Base-by-base conservation (phyloP, 2,329 filamentous ascomycete genomes). In the Corniculantispora saksenae region DNA sequence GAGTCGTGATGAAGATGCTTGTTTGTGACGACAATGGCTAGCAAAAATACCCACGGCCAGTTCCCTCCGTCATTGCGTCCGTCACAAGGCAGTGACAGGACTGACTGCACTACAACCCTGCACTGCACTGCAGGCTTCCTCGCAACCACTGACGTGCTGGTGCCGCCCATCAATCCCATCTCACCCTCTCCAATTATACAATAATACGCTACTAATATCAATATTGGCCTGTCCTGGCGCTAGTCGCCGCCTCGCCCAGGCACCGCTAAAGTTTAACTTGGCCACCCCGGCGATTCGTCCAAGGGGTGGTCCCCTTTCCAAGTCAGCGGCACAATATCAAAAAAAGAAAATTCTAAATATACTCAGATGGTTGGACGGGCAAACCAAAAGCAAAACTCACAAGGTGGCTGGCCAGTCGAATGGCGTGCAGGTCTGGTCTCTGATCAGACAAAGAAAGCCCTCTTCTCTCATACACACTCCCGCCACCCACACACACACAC, bases 1-100 rank as follows among this genome's bases (percentile, higher is more conserved):
- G 50, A 61, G 58, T 53, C 58, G 40, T 43, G 35, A 53, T 43
- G 58, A 53, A 60, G 57, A 51, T 60, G 57, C 40, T 61, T 43
- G 47, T 32, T 27, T 9, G 5, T 7, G 32, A 38, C 17, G 4
- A 60, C 4, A 8, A 13, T 25, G 27, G 19, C 19, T 12, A 21
- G 3, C 19, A 21, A n/a, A 21, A 48, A n/a, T 48, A 9, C 3
- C 19, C 19, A 6, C 19, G n/a, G 6, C 19, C 19, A 21, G 7
- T 9, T 48, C 19, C 17, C 7, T 47, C 43, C 17, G 8, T 7
- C 43, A 1, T n/a, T n/a, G 19, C 3, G 17, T 47, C 43, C 17
- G 8, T 43, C 8, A 43, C 6, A 43, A 13, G 5, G 32, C 32
- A 32, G 32, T 32, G 32, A 32, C 32, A 32, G n/a, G 32, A 32